These are phyloP conservation scores for Eucalyptus regnans DNA, from an alignment of 345 rosid species.

Conservation along the genomic window DNA sequence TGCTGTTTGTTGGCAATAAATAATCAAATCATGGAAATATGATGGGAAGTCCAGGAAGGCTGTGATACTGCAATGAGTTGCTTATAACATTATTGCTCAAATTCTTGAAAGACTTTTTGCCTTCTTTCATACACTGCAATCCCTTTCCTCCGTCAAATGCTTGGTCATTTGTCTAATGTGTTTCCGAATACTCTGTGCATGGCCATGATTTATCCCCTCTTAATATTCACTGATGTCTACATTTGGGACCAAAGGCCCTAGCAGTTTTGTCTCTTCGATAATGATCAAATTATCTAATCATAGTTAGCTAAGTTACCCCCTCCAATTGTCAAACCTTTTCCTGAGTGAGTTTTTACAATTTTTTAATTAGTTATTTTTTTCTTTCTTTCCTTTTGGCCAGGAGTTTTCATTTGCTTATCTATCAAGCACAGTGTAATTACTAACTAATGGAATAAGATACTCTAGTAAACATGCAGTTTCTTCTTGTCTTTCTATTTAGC, in stretches of 20 bases:
- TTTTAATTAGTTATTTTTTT: not conserved
- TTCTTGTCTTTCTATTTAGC: not conserved
- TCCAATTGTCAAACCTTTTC: not conserved
- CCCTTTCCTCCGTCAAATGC: not conserved
- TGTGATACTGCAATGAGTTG: not conserved
- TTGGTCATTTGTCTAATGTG: not conserved
- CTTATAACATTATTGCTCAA: not conserved
- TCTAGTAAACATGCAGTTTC: not conserved
- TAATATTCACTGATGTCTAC: not conserved
- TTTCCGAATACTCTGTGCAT: not conserved
- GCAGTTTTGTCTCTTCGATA: not conserved
- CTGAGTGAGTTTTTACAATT: not conserved
- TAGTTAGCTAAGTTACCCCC: not conserved
- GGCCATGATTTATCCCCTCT: not conserved
- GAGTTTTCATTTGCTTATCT: not conserved
- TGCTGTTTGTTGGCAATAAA: not conserved
- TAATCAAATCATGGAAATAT: not conserved
- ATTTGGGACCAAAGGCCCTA: not conserved
- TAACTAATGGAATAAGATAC: not conserved
- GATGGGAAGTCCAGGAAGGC: not conserved
- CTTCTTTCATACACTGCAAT: not conserved
- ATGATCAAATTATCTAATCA: not conserved
- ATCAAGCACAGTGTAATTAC: not conserved
- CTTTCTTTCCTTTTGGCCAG: not conserved
- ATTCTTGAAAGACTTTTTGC: not conserved